Evolutionary conservation across 176 grass and related monocot species (phyloP).

Genomic region (Themeda triandra): DNA sequence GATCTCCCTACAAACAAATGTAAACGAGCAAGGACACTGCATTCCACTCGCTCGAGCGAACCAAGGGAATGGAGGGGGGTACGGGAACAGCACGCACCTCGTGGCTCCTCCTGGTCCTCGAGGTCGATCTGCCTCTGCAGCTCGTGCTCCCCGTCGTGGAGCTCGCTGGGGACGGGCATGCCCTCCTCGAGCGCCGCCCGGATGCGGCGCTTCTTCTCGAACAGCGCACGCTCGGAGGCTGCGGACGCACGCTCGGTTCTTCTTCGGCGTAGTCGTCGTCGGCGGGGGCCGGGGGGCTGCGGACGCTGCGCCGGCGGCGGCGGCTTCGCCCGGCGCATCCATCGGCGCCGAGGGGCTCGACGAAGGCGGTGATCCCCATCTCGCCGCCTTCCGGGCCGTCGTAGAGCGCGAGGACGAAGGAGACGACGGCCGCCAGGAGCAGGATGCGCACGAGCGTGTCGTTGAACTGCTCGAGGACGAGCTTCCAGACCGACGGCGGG

Average conservation of each 20-base stretch:
- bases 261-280: slow-evolving; percentile 5
- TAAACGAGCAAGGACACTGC: background rate
- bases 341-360: slow-evolving; percentile 92
- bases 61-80: background rate
- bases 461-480: slow-evolving; percentile 94
- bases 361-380: slow-evolving; percentile 73
- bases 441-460: slow-evolving; percentile 96
- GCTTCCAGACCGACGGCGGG: slow-evolving; percentile 73
- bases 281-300: no score
- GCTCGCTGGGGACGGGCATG: slow-evolving; percentile 82
- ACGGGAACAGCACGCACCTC: slow-evolving; percentile 26
- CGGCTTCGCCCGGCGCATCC: no score
- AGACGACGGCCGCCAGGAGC: slow-evolving; percentile 79
- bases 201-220: slow-evolving; percentile 90
- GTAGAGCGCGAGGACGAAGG: slow-evolving; percentile 82
- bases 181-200: slow-evolving; percentile 80
- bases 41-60: background rate
- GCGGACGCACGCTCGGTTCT: slow-evolving; percentile 49
- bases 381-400: slow-evolving; percentile 75
- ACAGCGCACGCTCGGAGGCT: slow-evolving; percentile 70
- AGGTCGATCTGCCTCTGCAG: slow-evolving; percentile 84
- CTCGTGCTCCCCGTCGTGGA: slow-evolving; percentile 65
- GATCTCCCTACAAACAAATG: background rate
- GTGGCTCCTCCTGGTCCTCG: slow-evolving; percentile 50
- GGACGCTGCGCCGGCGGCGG: no score